Conservation (phyloP, 2,329 filamentous ascomycete genomes). For the Colletotrichum lupini region DNA sequence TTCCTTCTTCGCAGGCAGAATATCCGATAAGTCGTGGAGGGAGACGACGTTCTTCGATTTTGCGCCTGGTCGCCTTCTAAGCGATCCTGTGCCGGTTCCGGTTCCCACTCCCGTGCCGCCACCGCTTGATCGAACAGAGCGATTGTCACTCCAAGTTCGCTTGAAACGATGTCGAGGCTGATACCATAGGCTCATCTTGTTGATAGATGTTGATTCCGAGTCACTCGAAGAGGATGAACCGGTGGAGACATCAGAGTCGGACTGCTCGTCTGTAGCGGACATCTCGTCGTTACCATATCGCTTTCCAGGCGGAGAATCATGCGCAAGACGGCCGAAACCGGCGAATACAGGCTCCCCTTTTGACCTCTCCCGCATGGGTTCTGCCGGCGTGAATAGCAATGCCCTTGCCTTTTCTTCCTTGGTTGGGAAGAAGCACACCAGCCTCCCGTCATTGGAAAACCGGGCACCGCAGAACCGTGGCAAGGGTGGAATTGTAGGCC, state of each 20-base stretch:
- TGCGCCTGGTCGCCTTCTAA: slow-evolving; percentile 57
- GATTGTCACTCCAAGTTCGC: slow-evolving; percentile 67
- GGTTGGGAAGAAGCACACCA: slow-evolving; percentile 76
- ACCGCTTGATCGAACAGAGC: slow-evolving; percentile 69
- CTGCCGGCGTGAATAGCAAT: slow-evolving; percentile 58
- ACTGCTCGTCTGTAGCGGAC: slow-evolving; percentile 63
- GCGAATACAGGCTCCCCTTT: slow-evolving; percentile 68
- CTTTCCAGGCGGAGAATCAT: slow-evolving; percentile 61
- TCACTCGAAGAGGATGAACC: slow-evolving; percentile 64
- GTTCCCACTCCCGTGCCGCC: slow-evolving; percentile 69
- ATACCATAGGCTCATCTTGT: slow-evolving; percentile 69
- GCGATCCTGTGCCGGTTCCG: slow-evolving; percentile 53
- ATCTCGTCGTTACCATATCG: slow-evolving; percentile 60
- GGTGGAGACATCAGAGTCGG: slow-evolving; percentile 61
- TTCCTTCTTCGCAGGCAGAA: slow-evolving; percentile 82
- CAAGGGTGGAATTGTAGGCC: slow-evolving; percentile 65
- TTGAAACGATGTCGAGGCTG: slow-evolving; percentile 62
- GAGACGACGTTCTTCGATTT: slow-evolving; percentile 76
- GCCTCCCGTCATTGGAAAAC: slow-evolving; percentile 70
- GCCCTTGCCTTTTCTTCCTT: slow-evolving; percentile 70
- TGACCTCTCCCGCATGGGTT: slow-evolving; percentile 58
- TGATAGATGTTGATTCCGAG: slow-evolving; percentile 72
- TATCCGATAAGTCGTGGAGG: slow-evolving; percentile 75
- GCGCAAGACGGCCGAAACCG: slow-evolving; percentile 65
- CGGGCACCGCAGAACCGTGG: slow-evolving; percentile 70